phyloP scores from a whole-genome alignment of 1,139 yeast species.

The Yamadazyma blattariae region DNA sequence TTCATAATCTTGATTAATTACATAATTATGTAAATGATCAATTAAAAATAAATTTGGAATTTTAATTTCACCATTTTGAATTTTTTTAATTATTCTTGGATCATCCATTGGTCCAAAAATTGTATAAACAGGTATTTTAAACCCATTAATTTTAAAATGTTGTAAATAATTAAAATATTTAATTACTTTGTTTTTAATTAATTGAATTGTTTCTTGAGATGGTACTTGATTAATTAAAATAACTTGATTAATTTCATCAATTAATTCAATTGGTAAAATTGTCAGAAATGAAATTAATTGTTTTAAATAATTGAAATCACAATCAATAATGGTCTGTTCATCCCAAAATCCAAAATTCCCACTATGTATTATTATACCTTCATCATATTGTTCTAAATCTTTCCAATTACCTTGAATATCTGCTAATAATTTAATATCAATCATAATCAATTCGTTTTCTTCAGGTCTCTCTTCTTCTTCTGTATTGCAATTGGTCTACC shows the following conservation, averaged over 20 bases:
- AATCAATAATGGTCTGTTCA: conserved; percentile 49
- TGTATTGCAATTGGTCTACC: too few relatives aligned
- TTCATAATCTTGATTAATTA: conserved; percentile 39
- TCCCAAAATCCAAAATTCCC: conserved; percentile 83
- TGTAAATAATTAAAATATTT: conserved; percentile 56
- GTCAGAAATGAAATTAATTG: conserved; percentile 72
- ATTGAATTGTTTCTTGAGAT: conserved; percentile 17
- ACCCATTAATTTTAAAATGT: conserved; percentile 25
- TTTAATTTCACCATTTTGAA: conserved; percentile 49
- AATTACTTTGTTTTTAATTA: conserved; percentile 35
- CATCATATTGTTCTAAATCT: conserved; percentile 15
- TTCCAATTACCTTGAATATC: conserved; percentile 36
- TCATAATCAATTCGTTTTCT: conserved; percentile 1
- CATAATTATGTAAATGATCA: conserved; percentile 53
- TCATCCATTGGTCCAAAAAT: conserved; percentile 78
- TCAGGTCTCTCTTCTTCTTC: too few relatives aligned
- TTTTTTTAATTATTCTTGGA: conserved; percentile 58
- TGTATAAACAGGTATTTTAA: conserved; percentile 70
- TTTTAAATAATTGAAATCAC: conserved; percentile 54
- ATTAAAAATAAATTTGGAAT: conserved; percentile 60
- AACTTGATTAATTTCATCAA: conserved; percentile 45
- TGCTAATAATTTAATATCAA: conserved; percentile 23
- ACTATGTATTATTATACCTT: conserved; percentile 55
- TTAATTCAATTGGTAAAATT: conserved; percentile 44
- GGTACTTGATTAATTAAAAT: conserved; percentile 32